Percentiles rank a stretch among this genome's conserved stretches.
Conservation (phyloP, 805 yeast species). For the Candida patagonica region DNA sequence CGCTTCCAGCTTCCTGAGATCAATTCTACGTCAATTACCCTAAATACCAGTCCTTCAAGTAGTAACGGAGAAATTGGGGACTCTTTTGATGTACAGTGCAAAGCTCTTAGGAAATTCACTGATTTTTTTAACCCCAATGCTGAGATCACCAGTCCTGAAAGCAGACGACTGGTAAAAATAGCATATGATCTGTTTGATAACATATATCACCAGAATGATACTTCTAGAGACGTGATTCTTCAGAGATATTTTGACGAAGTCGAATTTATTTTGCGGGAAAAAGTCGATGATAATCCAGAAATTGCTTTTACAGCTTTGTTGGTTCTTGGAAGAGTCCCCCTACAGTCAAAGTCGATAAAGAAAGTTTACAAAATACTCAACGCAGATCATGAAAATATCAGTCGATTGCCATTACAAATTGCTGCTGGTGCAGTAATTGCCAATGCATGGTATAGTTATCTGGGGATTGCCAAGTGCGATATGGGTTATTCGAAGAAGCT, state of each 20-base stretch:
- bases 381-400: neutral
- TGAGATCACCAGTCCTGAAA: neutral
- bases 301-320: constrained; percentile 2
- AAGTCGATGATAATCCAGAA: neutral
- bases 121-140: neutral
- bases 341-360: neutral
- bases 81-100: neutral
- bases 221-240: too few species aligned
- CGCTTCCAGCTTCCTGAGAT: too few species aligned
- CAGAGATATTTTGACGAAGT: neutral
- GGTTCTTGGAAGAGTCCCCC: constrained; percentile 2
- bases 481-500: neutral
- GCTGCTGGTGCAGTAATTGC: constrained; percentile 3
- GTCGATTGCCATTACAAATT: neutral
- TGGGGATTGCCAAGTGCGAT: neutral
- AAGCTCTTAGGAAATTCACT: neutral
- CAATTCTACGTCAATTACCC: too few species aligned
- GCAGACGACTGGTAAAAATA: neutral
- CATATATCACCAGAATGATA: too few species aligned
- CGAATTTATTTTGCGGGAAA: neutral
- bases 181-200: neutral
- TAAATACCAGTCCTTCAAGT: neutral
- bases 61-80: neutral
- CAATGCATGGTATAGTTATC: constrained; percentile 2
- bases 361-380: neutral